Conservation (phyloP, 805 yeast species). For the Kluyveromyces siamensis region DNA sequence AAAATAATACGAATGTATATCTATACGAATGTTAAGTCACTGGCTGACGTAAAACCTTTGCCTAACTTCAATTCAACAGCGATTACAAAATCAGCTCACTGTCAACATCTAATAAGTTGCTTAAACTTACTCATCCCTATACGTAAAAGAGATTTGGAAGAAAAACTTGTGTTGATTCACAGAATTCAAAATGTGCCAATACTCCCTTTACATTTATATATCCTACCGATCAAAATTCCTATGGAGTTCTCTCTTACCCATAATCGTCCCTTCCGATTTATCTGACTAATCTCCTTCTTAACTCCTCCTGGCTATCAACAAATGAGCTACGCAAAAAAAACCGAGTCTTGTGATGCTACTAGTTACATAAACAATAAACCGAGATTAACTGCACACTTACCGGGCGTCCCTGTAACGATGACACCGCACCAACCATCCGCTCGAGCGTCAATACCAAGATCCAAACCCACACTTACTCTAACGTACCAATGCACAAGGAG, state of each 20-base stretch:
- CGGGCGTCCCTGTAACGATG: too few relatives aligned
- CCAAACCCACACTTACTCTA: too few relatives aligned
- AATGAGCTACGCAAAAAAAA: not conserved
- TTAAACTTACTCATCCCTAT: not conserved
- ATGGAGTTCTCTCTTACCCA: not conserved
- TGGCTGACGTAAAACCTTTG: not conserved
- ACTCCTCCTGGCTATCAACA: not conserved
- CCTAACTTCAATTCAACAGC: not conserved
- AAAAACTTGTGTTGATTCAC: too few relatives aligned
- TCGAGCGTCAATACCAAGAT: not conserved
- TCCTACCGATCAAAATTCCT: not conserved
- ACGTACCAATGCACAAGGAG: too few relatives aligned
- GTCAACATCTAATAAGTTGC: not conserved
- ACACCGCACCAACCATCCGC: not conserved
- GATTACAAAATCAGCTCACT: not conserved
- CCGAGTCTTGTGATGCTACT: not conserved
- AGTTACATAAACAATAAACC: not conserved
- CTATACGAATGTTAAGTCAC: not conserved
- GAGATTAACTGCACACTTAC: not conserved
- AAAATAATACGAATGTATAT: too few relatives aligned
- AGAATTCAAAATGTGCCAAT: too few relatives aligned
- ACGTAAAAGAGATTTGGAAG: too few relatives aligned
- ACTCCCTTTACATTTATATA: not conserved
- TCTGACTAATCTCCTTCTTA: not conserved
- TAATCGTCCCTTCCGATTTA: not conserved